Evolutionary conservation across 768 basidiomycete genomes (phyloP), one percentile per base, ranked within the genome.

Genomic region (Lentinula boryana): DNA sequence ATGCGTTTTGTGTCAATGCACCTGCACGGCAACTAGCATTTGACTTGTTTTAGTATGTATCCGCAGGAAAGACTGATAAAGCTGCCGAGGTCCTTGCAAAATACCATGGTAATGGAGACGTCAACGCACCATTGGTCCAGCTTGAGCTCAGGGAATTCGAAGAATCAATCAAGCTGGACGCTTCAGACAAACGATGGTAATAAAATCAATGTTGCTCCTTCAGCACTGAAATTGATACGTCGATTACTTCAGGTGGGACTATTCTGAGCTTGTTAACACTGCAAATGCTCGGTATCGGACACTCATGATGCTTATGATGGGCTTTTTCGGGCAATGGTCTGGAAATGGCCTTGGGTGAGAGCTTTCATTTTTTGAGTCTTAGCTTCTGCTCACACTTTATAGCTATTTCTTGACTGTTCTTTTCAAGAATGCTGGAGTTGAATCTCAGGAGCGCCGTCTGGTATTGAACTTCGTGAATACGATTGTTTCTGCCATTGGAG

Each of bases 171-270:
- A 70, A 74, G 44, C 63, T 78, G 5, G 76, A 82, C 64, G 84
- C 79, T 13, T 79, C 82, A 13, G 82, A 84, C 67, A 85, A 85
- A 67, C 73, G 80, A 53, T 84, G 83, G 83, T 56, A 32, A n/a
- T 4, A 16, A 16, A 12, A 8, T 23, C 10, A 80, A 68, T 66
- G 79, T 62, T 27, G 18, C 48, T 32, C 9, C 4, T 40, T 15
- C 27, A 31, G 31, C 57, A 33, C 12, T 15, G 21, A 31, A 23
- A n/a, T 32, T 61, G 46, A 21, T 44, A 51, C 18, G 56, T 50
- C 9, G 33, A 18, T 43, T 10, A 41, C 31, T 21, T 13, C 50
- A 78, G 77, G 77, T 80, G 78, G 76, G 76, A 85, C 68, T 84
- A 81, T 67, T 75, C 75, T 3, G 80, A 75, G 43, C 74, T 83